Conservation (phyloP, 805 yeast genomes). For the Lipomyces chichibuensis region DNA sequence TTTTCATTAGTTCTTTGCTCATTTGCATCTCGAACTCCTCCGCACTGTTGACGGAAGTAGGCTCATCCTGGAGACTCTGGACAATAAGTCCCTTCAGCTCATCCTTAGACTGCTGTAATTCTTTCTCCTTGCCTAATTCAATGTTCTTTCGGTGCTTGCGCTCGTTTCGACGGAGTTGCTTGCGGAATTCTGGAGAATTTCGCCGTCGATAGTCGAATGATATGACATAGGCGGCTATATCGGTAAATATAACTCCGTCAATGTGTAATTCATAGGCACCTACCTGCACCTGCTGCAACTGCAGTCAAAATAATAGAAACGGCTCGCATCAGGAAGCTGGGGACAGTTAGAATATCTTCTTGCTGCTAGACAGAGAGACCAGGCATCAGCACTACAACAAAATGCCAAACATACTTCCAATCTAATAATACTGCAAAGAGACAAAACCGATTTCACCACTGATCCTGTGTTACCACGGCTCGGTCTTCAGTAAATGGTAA, state of each 20-base stretch:
- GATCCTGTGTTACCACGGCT: background rate
- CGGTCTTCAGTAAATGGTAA: background rate
- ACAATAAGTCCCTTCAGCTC: conserved; percentile 63
- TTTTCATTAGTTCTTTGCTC: conserved; percentile 26
- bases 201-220: conserved; percentile 95
- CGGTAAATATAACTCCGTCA: background rate
- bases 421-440: background rate
- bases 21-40: conserved; percentile 29
- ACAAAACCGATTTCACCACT: background rate
- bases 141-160: conserved; percentile 51
- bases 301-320: conserved; percentile 11
- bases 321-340: conserved; percentile 14
- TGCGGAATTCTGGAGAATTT: conserved; percentile 78
- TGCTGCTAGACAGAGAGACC: background rate
- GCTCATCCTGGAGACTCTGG: conserved; percentile 67
- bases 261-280: background rate
- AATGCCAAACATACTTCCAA: background rate
- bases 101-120: conserved; percentile 59
- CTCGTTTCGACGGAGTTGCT: conserved; percentile 64
- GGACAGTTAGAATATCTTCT: background rate
- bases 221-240: conserved; percentile 59
- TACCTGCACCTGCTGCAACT: conserved; percentile 22
- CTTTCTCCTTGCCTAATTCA: conserved; percentile 58
- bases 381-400: background rate
- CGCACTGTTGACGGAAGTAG: conserved; percentile 43